phyloP scores from a whole-genome alignment of 1,284 basidiomycete species.

The Melampsora larici-populina region DNA sequence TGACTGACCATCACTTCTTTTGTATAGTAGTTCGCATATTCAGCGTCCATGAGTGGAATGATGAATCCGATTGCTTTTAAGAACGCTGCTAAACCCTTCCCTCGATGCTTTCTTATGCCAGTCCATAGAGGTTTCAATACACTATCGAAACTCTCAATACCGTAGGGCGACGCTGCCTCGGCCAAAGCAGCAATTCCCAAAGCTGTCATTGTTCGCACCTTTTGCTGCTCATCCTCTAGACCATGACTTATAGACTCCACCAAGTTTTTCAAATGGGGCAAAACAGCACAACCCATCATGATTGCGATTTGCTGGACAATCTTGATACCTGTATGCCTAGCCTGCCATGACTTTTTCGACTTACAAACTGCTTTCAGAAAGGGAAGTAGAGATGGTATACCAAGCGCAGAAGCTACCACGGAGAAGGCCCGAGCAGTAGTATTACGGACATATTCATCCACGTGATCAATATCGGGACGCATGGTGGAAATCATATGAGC shows the following conservation, averaged over 20 bases:
- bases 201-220: conserved; percentile 98
- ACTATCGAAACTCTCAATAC: conserved; percentile 98
- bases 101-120: conserved; percentile 94
- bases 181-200: conserved; percentile 92
- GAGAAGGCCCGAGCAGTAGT: conserved; percentile 98
- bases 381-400: conserved; percentile 93
- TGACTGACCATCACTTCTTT: conserved; percentile 62
- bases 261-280: conserved; percentile 92
- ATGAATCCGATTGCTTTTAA: conserved; percentile 99
- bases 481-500: conserved; percentile 99
- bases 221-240: conserved; percentile 95
- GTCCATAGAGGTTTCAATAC: conserved; percentile 98
- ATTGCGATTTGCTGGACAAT: conserved; percentile 99
- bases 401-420: conserved; percentile 95
- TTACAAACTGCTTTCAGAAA: conserved; percentile 98
- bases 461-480: conserved; percentile 99
- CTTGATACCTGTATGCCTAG: conserved; percentile 96
- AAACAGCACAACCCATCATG: conserved; percentile 99
- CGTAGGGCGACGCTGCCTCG: conserved; percentile 95
- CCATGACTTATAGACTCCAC: conserved; percentile 96
- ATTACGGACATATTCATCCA: conserved; percentile 98
- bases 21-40: conserved; percentile 96
- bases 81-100: conserved; percentile 96
- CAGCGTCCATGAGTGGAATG: conserved; percentile 98
- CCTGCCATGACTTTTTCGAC: conserved; percentile 99